Evolutionary conservation across 2,329 filamentous ascomycete genomes (phyloP).

Genomic region (Zymoseptoria ardabiliae): DNA sequence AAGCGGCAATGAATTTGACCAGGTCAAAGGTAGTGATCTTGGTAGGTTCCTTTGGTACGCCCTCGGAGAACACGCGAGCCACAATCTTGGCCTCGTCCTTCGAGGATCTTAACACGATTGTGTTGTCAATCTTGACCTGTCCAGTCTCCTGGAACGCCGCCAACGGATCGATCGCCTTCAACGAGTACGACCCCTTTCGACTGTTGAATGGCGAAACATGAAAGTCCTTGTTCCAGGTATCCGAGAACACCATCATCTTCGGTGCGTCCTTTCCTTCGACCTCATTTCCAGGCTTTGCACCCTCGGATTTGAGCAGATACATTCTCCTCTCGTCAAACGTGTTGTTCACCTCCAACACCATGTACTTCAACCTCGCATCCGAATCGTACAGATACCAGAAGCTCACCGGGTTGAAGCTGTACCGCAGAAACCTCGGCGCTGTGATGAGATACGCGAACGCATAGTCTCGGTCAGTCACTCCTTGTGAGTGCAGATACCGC

Average conservation of each 20-base stretch:
- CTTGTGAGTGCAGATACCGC: conserved; percentile 49
- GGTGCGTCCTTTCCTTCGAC: conserved; percentile 5
- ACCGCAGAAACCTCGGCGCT: conserved; percentile 60
- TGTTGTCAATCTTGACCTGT: conserved; percentile 45
- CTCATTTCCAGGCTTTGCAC: background rate
- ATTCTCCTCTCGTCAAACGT: conserved; percentile 65
- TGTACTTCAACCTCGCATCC: conserved; percentile 50
- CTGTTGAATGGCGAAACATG: conserved; percentile 70
- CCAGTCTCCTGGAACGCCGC: conserved; percentile 22
- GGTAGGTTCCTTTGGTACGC: conserved; percentile 44
- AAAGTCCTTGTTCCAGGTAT: conserved; percentile 62
- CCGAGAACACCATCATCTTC: conserved; percentile 35
- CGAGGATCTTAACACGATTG: conserved; percentile 54
- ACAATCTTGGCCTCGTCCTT: conserved; percentile 55
- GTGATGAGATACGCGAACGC: conserved; percentile 65
- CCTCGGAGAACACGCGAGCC: conserved; percentile 51
- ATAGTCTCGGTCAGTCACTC: conserved; percentile 52
- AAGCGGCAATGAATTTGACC: conserved; percentile 32
- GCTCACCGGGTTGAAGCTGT: conserved; percentile 67
- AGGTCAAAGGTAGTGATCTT: conserved; percentile 34
- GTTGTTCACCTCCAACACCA: conserved; percentile 70
- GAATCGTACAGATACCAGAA: conserved; percentile 71
- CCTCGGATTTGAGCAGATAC: conserved; percentile 45
- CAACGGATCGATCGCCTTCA: conserved; percentile 42
- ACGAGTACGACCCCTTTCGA: conserved; percentile 41